A percentile compares a stretch with the other conserved stretches of the same genome.
phyloP scores from a whole-genome alignment of 768 basidiomycete genomes.

The Suillus sp. region DNA sequence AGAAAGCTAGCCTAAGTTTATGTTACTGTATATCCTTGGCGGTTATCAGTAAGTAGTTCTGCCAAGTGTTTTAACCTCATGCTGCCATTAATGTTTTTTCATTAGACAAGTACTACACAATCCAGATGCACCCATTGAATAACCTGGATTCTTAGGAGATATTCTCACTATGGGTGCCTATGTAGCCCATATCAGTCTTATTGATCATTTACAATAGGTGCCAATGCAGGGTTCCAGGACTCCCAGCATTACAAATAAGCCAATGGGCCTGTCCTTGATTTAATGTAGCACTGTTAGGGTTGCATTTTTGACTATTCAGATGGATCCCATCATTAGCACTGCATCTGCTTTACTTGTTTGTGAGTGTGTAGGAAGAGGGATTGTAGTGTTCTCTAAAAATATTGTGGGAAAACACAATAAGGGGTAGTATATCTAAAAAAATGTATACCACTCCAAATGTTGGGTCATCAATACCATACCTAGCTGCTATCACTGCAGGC shows the following conservation, averaged over 20 bases:
- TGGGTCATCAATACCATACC: too few species aligned
- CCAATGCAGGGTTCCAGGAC: conserved; percentile 3
- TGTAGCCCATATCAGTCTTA: neutral
- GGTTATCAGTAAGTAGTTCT: neutral
- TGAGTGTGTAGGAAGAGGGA: too few species aligned
- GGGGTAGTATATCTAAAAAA: too few species aligned
- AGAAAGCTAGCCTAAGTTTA: neutral
- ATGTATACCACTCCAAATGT: too few species aligned
- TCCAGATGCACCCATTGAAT: neutral
- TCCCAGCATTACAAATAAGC: neutral
- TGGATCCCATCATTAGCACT: conserved; percentile 9
- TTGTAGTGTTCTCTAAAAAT: too few species aligned
- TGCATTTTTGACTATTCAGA: neutral
- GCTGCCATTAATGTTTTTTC: neutral
- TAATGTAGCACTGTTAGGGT: neutral
- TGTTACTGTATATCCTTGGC: neutral
- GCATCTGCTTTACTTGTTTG: too few species aligned
- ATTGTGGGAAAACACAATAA: too few species aligned
- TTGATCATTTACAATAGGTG: neutral
- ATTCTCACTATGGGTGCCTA: neutral
- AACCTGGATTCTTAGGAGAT: neutral
- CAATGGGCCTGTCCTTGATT: neutral
- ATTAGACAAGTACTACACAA: neutral
- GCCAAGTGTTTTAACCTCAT: neutral
- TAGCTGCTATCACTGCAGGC: too few species aligned